Conservation (phyloP, 805 yeast genomes). For the Candida germanica region DNA sequence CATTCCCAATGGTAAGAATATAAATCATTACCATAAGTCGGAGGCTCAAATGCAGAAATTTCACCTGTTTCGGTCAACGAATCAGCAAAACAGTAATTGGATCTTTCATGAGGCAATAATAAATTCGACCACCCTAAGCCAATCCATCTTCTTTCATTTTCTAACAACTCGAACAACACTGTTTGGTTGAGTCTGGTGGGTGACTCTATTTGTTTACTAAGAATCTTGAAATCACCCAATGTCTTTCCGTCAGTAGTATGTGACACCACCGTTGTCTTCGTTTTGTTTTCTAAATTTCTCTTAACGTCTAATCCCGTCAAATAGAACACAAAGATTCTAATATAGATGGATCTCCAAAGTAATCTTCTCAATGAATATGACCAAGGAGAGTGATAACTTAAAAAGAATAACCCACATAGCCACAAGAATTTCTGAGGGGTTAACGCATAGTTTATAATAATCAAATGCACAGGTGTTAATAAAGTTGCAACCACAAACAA, state of each 20-base stretch:
- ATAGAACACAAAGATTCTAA: slow-evolving; percentile 35
- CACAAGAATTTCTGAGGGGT: slow-evolving; percentile 33
- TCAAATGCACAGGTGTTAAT: slow-evolving; percentile 44
- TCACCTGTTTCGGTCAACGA: slow-evolving; percentile 24
- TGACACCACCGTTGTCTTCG: slow-evolving; percentile 14
- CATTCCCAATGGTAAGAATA: slow-evolving; percentile 51
- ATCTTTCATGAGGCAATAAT: slow-evolving; percentile 51
- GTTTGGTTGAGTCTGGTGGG: slow-evolving; percentile 45
- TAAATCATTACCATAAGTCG: slow-evolving; percentile 35
- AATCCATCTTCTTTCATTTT: slow-evolving; percentile 61
- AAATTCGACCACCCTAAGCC: slow-evolving; percentile 58
- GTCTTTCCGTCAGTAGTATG: slow-evolving; percentile 11
- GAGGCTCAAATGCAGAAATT: slow-evolving; percentile 43
- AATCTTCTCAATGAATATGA: slow-evolving; percentile 42
- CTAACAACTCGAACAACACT: slow-evolving; percentile 49
- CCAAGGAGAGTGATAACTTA: slow-evolving; percentile 50
- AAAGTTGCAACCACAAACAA: slow-evolving; percentile 28
- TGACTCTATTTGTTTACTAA: slow-evolving; percentile 35
- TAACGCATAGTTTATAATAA: slow-evolving; percentile 30
- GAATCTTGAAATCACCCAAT: slow-evolving; percentile 35
- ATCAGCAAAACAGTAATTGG: slow-evolving; percentile 45
- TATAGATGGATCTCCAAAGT: slow-evolving; percentile 48
- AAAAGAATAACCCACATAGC: slow-evolving; percentile 32
- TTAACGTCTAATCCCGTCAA: slow-evolving; percentile 39
- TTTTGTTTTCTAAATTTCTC: slow-evolving; percentile 15